Base-by-base conservation (phyloP, 768 basidiomycete species). In the Cystofilobasidium ferigula region DNA sequence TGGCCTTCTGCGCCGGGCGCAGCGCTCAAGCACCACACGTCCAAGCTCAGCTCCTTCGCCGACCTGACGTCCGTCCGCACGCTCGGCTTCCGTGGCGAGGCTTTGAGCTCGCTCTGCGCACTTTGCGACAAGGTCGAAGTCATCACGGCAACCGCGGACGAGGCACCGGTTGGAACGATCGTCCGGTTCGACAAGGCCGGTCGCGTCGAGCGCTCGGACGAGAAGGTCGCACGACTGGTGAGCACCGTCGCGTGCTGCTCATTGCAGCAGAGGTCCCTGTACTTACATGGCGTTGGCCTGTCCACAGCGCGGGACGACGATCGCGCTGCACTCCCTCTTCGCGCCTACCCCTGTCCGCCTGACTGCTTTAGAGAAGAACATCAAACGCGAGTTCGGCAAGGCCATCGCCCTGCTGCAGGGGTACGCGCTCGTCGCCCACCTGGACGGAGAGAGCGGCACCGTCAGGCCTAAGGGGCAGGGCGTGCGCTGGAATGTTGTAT, bases 81-180 rank as follows among this genome's bases (percentile, higher is more conserved):
- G 0, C 95, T 97, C 74, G 94, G 94, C 0, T 99, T 98, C 73
- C 83, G 95, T 42, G 95, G 95, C 20, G 95, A 99, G 77, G 95
- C 95, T 0, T 79, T 99, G 0, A 90, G 91, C 9, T 92, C 94
- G 3, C 80, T 99, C 0, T 99, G 93, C 72, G 89, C 89, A 1
- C 77, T 95, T 0, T 82, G 84, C 58, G 85, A 87, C 62, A 76
- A 79, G 3, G 82, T 97, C 14, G 79, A 78, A 0, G 80, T 97
- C 57, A 81, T 81, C 0, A 97, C 94, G 0, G 81, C 88, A 3
- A 91, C 88, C 0, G 78, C 80, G 24, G 75, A 78, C 10, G 84
- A 84, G 3, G 82, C 86, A 0, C 91, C 92, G 0, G 83, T 87
- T 79, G 95, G 91, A 2, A 83, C 85, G 6, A 77, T 82, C 26